Evolutionary conservation across 139 green algal species (phyloP).

Genomic region (Coelastrella sp.): DNA sequence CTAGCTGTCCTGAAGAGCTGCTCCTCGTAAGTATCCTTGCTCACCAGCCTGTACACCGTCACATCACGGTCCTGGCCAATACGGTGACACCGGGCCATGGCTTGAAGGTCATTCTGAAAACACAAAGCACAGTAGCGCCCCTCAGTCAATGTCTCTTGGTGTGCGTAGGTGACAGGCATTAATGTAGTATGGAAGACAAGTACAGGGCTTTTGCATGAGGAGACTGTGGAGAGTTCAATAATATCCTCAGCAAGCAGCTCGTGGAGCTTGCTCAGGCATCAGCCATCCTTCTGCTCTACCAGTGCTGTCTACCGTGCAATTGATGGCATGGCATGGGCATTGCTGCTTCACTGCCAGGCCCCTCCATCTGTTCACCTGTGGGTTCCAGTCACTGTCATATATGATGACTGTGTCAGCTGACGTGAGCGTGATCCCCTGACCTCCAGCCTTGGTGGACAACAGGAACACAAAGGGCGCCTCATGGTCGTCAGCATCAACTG

Average conservation of each 20-base stretch:
- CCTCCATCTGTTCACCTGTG: slow-evolving; percentile 62
- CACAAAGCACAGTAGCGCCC: too few relatives aligned
- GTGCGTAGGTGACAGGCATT: too few relatives aligned
- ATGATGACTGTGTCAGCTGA: slow-evolving; percentile 95
- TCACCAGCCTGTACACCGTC: slow-evolving; percentile 59
- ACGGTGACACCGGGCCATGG: slow-evolving; percentile 97
- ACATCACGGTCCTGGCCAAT: slow-evolving; percentile 81
- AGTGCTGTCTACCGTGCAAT: too few relatives aligned
- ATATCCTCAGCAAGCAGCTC: too few relatives aligned
- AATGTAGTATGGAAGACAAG: too few relatives aligned
- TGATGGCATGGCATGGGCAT: too few relatives aligned
- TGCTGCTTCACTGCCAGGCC: too few relatives aligned
- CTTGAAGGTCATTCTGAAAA: slow-evolving; percentile 90
- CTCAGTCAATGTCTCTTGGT: too few relatives aligned
- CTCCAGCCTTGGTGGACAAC: slow-evolving; percentile 93
- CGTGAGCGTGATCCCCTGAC: slow-evolving; percentile 97
- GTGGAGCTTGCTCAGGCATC: too few relatives aligned
- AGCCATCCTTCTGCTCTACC: too few relatives aligned
- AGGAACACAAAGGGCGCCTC: slow-evolving; percentile 90
- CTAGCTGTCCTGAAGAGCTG: slow-evolving; percentile 78
- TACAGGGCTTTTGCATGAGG: too few relatives aligned
- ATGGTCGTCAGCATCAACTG: neutral
- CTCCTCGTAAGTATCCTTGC: slow-evolving; percentile 92
- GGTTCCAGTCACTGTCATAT: slow-evolving; percentile 97
- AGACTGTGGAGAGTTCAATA: too few relatives aligned